Evolutionary conservation across 192 early-diverging fungal species (phyloP).

Genomic region (Coemansia sp.): DNA sequence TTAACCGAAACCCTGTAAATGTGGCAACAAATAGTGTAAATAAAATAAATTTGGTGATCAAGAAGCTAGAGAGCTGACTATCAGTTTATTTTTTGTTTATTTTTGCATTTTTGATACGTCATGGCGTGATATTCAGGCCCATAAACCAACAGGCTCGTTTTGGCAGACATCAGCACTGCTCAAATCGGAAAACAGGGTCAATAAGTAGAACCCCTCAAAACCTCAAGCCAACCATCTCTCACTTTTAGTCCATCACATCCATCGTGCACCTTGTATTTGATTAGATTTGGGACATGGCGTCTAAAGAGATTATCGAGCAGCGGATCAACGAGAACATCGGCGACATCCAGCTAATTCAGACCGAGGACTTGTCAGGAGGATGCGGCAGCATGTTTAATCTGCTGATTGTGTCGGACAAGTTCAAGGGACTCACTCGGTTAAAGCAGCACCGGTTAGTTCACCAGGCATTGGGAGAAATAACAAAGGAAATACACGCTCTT

Average conservation of each 20-base stretch:
- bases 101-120: not conserved
- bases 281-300: constrained; percentile 3
- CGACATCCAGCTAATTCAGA: constrained; percentile 5
- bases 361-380: constrained; percentile 59
- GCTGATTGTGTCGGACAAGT: constrained; percentile 69
- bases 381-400: constrained; percentile 92
- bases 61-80: not conserved
- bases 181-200: not conserved
- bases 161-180: not conserved
- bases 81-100: not conserved
- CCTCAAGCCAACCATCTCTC: not conserved
- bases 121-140: not conserved
- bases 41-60: not conserved
- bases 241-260: not conserved
- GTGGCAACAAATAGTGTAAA: not conserved
- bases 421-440: constrained; percentile 68
- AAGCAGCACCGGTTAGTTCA: constrained; percentile 87
- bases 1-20: constrained; percentile 11
- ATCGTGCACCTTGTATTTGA: no score
- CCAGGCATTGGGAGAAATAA: constrained; percentile 76
- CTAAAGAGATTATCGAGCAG: constrained; percentile 11
- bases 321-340: constrained; percentile 9
- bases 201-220: not conserved
- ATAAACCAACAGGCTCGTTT: not conserved
- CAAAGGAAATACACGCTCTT: constrained; percentile 77